Evolutionary conservation across 345 rosid genomes (phyloP), one percentile per base, ranked within the genome.

Genomic region (Eucalyptus tenuipes): DNA sequence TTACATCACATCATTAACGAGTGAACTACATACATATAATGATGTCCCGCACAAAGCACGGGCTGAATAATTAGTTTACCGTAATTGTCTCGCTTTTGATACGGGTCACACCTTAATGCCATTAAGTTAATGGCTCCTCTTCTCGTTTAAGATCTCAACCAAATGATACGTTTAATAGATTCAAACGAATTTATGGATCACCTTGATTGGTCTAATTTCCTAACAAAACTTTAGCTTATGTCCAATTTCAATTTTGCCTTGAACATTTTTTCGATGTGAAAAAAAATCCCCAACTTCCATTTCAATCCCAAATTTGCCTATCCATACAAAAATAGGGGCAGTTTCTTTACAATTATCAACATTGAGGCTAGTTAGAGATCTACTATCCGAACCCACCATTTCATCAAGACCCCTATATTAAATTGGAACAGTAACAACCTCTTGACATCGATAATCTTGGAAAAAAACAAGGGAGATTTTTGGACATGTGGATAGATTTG

Each of bases 391-490:
- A 61, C 9, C 9, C 9, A 13, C 17, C 9, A 12, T 13, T 61
- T 29, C 17, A 61, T 61, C 33, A 61, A 61, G 0, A 1, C 6
- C 33, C 68, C 7, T 0, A 29, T 12, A 5, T 29, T 61, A 1
- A 27, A 13, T 29, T 13, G 71, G 71, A 61, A 29, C 0, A 61
- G 4, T 29, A 6, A 29, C 3, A 13, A 0, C 33, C 17, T 61
- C 7, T 11, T 3, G 7, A 33, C 3, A 7, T 71, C 0, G 1
- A 71, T 71, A 5, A 71, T 33, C 4, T 71, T 10, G 4, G 4
- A 17, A 68, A 22, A 61, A 61, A 61, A 2, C 8, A 13, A 61
- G 17, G 71, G 33, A 13, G 5, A 61, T 29, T 61, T 61, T 61
- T 61, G 1, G 3, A 29, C 71, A 29, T 27, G 16, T 29, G 71